Base-by-base conservation (phyloP, 1,284 basidiomycete genomes). In the Puccinia hordei region DNA sequence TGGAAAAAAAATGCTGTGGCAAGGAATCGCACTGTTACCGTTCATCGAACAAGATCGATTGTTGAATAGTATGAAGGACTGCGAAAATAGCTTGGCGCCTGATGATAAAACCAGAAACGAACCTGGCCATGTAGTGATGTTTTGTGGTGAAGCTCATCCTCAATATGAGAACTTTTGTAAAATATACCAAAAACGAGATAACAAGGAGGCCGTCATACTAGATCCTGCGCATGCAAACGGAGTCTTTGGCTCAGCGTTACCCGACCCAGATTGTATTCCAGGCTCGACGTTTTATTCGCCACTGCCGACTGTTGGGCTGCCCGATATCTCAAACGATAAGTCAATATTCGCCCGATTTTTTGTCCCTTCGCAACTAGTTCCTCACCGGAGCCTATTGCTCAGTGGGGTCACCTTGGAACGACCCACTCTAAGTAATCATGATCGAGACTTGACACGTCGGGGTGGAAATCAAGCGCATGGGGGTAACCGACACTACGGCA, bases 1-100 rank as follows among this genome's bases (percentile, higher is more conserved):
- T 85, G 97, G 97, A 82, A 99, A 99, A 87, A 94, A 93, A 87
- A 98, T 99, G 95, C 89, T 93, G 0, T 99, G 97, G 97, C 97
- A 99, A 86, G 97, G 97, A 80, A 94, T 99, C 66, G 95, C 95
- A 0, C 88, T 99, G 1, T 87, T 99, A 30, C 95, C 97, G 0
- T 99, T 99, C 87, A 99, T 99, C 83, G 94, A 99, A 85, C 89
- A 92, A 85, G 89, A 89, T 81, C 90, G 95, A 24, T 87, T 98
- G 30, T 87, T 98, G 73, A 90, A 89, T 33, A 94, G 95, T 1
- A 93, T 99, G 90, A 89, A 88, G 22, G 87, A 89, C 35, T 89
- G 90, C 81, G 94, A 96, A 86, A 86, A 88, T 0, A 87, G 90
- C 59, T 88, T 99, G 59, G 90, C 89, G 0, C 92, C 93, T 73